Evolutionary conservation across 1,139 yeast genomes (phyloP).

Genomic region (Sugiyamaella castrensis): DNA sequence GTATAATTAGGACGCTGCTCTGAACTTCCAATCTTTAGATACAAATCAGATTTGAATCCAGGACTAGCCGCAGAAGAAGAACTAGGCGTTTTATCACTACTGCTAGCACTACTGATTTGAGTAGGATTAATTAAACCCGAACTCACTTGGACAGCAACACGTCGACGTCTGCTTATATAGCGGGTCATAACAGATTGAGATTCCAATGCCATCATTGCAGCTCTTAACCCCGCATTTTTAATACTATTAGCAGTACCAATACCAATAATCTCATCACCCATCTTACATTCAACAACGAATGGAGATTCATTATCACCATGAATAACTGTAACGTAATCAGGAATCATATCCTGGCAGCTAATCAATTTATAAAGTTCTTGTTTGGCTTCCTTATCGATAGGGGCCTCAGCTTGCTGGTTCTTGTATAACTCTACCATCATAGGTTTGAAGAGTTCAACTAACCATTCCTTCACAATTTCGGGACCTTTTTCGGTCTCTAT

Average conservation of each 20-base stretch:
- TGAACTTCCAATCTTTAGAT: slow-evolving; percentile 78
- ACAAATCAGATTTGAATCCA: slow-evolving; percentile 58
- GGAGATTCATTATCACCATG: slow-evolving; percentile 48
- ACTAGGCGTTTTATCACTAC: too few relatives aligned
- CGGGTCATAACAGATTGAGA: too few relatives aligned
- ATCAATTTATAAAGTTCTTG: slow-evolving; percentile 71
- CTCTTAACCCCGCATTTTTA: slow-evolving; percentile 65
- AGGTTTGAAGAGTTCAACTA: slow-evolving; percentile 53
- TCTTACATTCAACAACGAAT: slow-evolving; percentile 63
- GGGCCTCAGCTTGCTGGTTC: slow-evolving; percentile 35
- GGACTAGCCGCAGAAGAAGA: background rate
- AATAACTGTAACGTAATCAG: slow-evolving; percentile 52
- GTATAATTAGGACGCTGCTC: slow-evolving; percentile 60
- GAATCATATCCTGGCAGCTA: slow-evolving; percentile 68
- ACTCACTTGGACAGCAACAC: too few relatives aligned
- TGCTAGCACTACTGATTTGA: too few relatives aligned
- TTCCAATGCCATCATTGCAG: slow-evolving; percentile 66
- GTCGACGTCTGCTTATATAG: too few relatives aligned
- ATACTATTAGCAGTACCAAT: slow-evolving; percentile 55
- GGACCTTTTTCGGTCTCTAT: slow-evolving; percentile 52
- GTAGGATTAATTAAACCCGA: too few relatives aligned
- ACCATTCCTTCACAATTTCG: slow-evolving; percentile 57
- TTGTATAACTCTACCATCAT: slow-evolving; percentile 42
- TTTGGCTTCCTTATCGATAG: slow-evolving; percentile 62
- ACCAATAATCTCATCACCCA: slow-evolving; percentile 54